These are phyloP conservation scores for Saturnispora halmiae DNA, from an alignment of 805 yeast genomes.

Conservation along the genomic window DNA sequence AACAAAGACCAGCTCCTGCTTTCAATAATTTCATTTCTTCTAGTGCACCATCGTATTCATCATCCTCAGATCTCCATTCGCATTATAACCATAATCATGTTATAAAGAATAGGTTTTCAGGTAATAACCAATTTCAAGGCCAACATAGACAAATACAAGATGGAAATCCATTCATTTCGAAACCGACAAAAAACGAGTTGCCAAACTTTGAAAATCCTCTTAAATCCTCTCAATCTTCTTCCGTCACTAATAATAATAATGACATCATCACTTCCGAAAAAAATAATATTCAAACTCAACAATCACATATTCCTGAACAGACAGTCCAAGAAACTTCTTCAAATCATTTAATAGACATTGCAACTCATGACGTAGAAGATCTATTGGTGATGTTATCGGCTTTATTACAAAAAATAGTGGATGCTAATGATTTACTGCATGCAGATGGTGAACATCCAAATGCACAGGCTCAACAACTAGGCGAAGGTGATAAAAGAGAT, in stretches of 20 bases:
- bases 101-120: constrained; percentile 1
- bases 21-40: constrained; percentile 20
- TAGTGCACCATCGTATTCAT: constrained; percentile 23
- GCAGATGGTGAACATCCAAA: constrained; percentile 34
- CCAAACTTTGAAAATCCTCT: no score
- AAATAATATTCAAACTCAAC: no score
- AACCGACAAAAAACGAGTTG: no score
- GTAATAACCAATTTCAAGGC: constrained; percentile 21
- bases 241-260: no score
- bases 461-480: constrained; percentile 6
- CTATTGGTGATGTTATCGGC: constrained; percentile 79
- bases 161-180: constrained; percentile 1
- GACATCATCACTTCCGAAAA: no score
- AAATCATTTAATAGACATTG: constrained; percentile 54
- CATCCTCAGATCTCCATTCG: constrained; percentile 12
- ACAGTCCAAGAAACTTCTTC: background rate
- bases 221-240: no score
- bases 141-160: constrained; percentile 18
- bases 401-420: constrained; percentile 74
- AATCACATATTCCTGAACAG: no score
- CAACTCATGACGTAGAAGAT: constrained; percentile 73
- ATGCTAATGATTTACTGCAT: constrained; percentile 78
- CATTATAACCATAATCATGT: background rate
- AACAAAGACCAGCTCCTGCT: background rate
- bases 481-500: constrained; percentile 14